Conservation (phyloP, 2,329 filamentous ascomycete species). For the Coniosporium uncinatum region DNA sequence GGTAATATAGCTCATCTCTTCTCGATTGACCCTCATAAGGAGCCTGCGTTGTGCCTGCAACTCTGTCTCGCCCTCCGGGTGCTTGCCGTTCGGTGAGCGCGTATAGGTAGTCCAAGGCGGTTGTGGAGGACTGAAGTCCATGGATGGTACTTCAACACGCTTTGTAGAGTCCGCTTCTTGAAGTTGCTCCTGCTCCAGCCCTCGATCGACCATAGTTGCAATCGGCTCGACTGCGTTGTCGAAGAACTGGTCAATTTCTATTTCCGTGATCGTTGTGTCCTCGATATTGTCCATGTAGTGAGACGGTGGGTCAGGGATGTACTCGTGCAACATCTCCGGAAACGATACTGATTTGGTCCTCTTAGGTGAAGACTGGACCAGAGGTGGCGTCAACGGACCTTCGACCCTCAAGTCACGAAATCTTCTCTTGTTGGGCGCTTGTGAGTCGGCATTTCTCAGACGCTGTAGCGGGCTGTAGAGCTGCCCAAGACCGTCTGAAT, state of each 20-base stretch:
- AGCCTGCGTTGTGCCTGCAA: slow-evolving; percentile 22
- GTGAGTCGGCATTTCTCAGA: slow-evolving; percentile 9
- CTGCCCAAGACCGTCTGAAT: slow-evolving; percentile 15
- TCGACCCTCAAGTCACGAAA: slow-evolving; percentile 35
- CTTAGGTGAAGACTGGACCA: slow-evolving; percentile 16
- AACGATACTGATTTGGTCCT: slow-evolving; percentile 33
- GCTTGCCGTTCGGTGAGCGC: slow-evolving; percentile 7
- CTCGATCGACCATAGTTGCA: slow-evolving; percentile 24
- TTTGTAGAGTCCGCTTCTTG: slow-evolving; percentile 38
- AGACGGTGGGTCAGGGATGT: slow-evolving; percentile 22
- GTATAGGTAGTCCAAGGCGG: slow-evolving; percentile 40
- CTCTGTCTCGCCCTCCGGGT: slow-evolving; percentile 12
- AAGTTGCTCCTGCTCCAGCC: slow-evolving; percentile 36
- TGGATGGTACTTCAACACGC: slow-evolving; percentile 39
- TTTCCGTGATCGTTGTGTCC: slow-evolving; percentile 14
- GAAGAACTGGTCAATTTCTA: slow-evolving; percentile 24
- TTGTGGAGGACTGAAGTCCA: slow-evolving; percentile 34
- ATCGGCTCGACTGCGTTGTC: slow-evolving; percentile 24
- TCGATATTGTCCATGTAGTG: slow-evolving; percentile 12
- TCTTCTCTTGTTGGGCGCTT: slow-evolving; percentile 22
- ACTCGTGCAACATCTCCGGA: slow-evolving; percentile 23
- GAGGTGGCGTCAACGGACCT: slow-evolving; percentile 35
- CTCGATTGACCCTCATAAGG: slow-evolving; percentile 24
- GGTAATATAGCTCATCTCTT: slow-evolving; percentile 17
- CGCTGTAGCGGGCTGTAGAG: slow-evolving; percentile 13